Base-by-base conservation (phyloP, 2,329 filamentous ascomycete genomes). In the Fusarium pininemorale region DNA sequence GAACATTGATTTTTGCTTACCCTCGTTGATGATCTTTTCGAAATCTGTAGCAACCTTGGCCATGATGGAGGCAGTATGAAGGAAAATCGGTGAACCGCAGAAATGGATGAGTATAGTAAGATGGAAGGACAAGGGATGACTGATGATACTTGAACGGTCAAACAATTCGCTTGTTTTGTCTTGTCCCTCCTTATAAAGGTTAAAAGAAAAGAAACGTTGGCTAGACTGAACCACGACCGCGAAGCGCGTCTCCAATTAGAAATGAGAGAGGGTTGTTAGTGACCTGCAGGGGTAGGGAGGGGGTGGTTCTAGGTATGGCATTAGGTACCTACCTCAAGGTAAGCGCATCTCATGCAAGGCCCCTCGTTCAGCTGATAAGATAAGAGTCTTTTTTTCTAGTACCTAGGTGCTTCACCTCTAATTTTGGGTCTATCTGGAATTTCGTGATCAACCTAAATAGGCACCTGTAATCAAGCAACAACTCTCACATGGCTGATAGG, bases 21-120 rank as follows among this genome's bases (percentile, higher is more conserved):
- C 87, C 41, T 86, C 84, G 50, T 87, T 80, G 78, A 90, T 89
- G 72, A 89, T 87, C 80, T 87, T 87, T 78, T 89, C 85, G 70
- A 89, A 88, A 53, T 89, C 86, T 35, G 82, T 80, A 44, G 86
- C 86, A 53, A 82, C 79, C 68, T 86, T 82, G 70, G 82, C 79
- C 84, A 86, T 87, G 68, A 45, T 80, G 73, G 48, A 30, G 62
- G 11, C 30, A 16, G 42, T 28, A 38, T 37, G 18, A 35, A n/a
- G 26, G 22, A 51, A 56, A 41, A 35, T 6, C 13, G 3, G 16
- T 28, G 15, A 16, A 37, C 14, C 15, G 16, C 30, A 20, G 30
- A 48, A 13, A 45, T 22, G 30, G 18, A n/a, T 22, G 24, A 18
- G 24, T 28, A 61, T n/a, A n/a, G 7, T 38, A 16, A 28, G 13